A percentile compares a stretch with the other conserved stretches of the same genome.
Evolutionary conservation across 352 stramenopile genomes (phyloP).

Genomic region (Pythium oligandrum): DNA sequence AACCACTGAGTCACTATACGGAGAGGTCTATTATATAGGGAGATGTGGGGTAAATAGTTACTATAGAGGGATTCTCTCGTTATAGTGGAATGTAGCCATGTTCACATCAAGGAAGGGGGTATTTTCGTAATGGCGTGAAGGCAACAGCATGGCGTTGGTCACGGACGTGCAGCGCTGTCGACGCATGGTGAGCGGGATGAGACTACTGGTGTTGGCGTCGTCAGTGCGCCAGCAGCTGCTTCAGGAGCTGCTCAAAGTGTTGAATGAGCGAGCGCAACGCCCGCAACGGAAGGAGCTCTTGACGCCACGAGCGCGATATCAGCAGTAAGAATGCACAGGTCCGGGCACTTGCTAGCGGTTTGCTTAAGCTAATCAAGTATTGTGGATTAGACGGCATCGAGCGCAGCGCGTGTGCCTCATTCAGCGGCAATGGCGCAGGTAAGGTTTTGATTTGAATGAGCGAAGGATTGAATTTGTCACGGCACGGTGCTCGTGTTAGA

Average conservation of each 20-base stretch:
- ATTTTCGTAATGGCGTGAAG: too few relatives aligned
- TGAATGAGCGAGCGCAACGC: slow-evolving; percentile 8
- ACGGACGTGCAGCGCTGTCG: slow-evolving; percentile 45
- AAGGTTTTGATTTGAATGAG: neutral
- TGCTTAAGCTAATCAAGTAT: neutral
- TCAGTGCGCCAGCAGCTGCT: slow-evolving; percentile 35
- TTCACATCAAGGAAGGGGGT: neutral
- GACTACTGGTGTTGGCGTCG: slow-evolving; percentile 32
- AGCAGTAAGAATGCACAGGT: slow-evolving; percentile 14
- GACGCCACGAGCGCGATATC: slow-evolving; percentile 27
- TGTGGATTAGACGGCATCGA: slow-evolving; percentile 10
- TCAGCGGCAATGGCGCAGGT: slow-evolving; percentile 22
- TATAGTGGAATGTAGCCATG: slow-evolving; percentile 17
- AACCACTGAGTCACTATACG: too few relatives aligned
- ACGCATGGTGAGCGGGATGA: slow-evolving; percentile 45
- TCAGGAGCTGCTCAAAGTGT: slow-evolving; percentile 19
- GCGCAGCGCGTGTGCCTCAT: slow-evolving; percentile 15
- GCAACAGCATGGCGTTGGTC: slow-evolving; percentile 1
- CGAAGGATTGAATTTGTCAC: neutral
- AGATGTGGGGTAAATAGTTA: too few relatives aligned
- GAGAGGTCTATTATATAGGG: slow-evolving; percentile 1
- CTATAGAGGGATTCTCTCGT: too few relatives aligned
- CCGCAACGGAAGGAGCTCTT: neutral
- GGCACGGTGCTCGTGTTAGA: slow-evolving; percentile 2
- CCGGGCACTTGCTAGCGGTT: too few relatives aligned